Base-by-base conservation (phyloP, 1,284 basidiomycete genomes). In the Ustilago hordei region DNA sequence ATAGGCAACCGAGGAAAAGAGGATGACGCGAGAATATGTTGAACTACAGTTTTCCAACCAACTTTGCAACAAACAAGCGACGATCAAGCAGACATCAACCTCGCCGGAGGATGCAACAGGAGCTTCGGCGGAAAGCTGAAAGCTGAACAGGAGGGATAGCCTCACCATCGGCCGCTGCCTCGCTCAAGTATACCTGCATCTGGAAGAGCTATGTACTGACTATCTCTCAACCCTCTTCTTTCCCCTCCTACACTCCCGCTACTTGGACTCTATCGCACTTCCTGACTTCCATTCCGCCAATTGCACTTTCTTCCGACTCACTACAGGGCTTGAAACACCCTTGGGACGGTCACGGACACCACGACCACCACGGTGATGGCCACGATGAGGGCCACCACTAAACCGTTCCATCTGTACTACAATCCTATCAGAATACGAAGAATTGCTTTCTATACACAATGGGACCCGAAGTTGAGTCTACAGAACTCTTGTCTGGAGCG, bases 261-360 rank as follows among this genome's bases (percentile, higher is more conserved):
- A 11, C 5, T 15, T 15, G 4, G 17, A 8, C 43, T 8, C 43
- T 7, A 45, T 15, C 43, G 6, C 43, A 7, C 43, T 45, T 17
- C 43, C 9, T 11, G n/a, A 45, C 13, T 19, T 45, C 43, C 0
- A 17, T 19, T 15, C 19, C n/a, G n/a, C 17, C n/a, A 45, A 17
- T 6, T 17, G 13, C 39, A 17, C 39, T 41, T 41, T 45, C 3
- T 8, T 19, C 11, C 43, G 11, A 8, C 13, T 19, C 11, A 19
- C n/a, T 35, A 32, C 68, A 85, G 82, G 84, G 82, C 45, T 69
- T 82, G 65, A 79, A 72, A 65, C 80, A 83, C 65, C 82, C 82
- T 19, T 84, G 80, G 80, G 84, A 83, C 74, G 77, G 75, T 15
- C 81, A 79, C 53, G 81, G 75, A 19, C 75, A 79, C 66, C 65